phyloP scores from a whole-genome alignment of 805 yeast genomes.

The Saccharomycopsis sp. region DNA sequence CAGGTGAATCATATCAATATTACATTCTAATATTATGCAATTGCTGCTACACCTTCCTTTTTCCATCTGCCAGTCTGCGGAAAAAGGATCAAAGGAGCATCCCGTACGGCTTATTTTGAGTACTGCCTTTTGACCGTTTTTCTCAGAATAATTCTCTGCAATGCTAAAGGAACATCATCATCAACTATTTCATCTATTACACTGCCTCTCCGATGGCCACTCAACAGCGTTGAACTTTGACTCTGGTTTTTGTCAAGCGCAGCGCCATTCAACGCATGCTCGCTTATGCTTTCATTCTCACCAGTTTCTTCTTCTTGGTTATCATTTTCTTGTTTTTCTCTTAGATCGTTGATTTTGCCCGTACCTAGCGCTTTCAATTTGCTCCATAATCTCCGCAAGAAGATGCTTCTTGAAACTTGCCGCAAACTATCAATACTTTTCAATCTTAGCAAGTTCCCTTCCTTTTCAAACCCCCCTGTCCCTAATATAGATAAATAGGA shows the following conservation, averaged over 20 bases:
- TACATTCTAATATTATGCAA: too few relatives aligned
- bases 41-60: too few relatives aligned
- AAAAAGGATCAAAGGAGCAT: too few relatives aligned
- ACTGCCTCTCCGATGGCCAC: conserved; percentile 2
- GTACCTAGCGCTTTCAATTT: neutral
- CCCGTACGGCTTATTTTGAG: neutral
- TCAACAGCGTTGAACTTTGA: neutral
- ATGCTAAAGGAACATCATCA: conserved; percentile 34
- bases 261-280: neutral
- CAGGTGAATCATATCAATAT: too few relatives aligned
- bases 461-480: neutral
- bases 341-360: neutral
- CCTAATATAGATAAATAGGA: neutral
- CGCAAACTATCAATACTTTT: conserved; percentile 8
- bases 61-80: too few relatives aligned
- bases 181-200: conserved; percentile 18
- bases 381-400: neutral
- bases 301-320: neutral
- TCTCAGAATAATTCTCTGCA: conserved; percentile 32
- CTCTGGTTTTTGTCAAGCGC: neutral
- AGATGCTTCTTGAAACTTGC: conserved; percentile 1
- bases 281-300: neutral
- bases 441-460: neutral
- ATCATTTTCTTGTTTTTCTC: neutral
- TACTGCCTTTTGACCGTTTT: conserved; percentile 11